A percentile compares a stretch with the other conserved stretches of the same genome.
phyloP scores from a whole-genome alignment of 768 basidiomycete species.

The Suillus subaureus region DNA sequence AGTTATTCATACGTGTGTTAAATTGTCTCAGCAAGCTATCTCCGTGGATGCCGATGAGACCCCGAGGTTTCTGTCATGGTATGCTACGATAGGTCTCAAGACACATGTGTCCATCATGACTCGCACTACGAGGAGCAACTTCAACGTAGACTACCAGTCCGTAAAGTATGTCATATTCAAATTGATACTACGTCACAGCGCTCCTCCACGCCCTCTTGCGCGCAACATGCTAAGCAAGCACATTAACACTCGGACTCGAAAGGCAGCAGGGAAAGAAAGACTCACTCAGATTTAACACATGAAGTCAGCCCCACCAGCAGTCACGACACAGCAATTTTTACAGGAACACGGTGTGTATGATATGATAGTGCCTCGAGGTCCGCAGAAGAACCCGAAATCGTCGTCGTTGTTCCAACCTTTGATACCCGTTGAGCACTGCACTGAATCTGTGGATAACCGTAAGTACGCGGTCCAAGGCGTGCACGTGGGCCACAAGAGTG shows the following conservation, averaged over 20 bases:
- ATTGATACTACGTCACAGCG: neutral
- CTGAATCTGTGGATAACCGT: neutral
- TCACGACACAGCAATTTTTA: neutral
- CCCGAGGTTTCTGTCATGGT: no score
- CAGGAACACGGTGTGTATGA: neutral
- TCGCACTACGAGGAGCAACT: no score
- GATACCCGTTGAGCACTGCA: neutral
- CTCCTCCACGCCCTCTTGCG: neutral
- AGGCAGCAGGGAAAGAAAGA: neutral
- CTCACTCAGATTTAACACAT: neutral
- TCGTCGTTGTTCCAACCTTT: neutral
- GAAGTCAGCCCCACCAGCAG: neutral
- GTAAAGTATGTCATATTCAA: neutral
- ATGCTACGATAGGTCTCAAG: no score
- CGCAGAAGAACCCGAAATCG: neutral
- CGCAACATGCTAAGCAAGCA: neutral
- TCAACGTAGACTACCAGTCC: no score
- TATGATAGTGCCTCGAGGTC: neutral
- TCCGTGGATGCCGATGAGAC: no score
- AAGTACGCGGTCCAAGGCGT: neutral
- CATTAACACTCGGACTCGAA: neutral
- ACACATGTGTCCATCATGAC: no score
- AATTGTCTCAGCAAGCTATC: no score
- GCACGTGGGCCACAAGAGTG: neutral
- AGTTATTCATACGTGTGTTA: no score